phyloP scores from a whole-genome alignment of 1,284 basidiomycete genomes.

The Irpex lacteus region DNA sequence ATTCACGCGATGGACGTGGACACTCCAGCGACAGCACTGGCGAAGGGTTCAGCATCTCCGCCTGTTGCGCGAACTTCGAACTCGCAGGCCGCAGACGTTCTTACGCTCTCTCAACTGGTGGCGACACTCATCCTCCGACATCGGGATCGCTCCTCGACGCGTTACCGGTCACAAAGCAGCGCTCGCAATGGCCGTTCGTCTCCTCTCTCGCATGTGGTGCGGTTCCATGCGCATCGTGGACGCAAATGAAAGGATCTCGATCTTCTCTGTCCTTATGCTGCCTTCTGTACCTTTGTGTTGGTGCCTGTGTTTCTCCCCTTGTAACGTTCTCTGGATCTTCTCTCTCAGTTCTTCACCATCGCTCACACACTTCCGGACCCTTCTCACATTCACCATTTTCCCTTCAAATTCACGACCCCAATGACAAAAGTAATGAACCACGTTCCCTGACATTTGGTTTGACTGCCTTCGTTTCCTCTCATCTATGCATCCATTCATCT shows the following conservation, averaged over 20 bases:
- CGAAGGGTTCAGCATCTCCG: constrained; percentile 16
- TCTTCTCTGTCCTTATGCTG: background rate
- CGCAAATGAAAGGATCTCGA: background rate
- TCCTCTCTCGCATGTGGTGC: constrained; percentile 14
- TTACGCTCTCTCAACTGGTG: constrained; percentile 32
- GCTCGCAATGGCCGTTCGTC: constrained; percentile 10
- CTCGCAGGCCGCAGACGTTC: constrained; percentile 15
- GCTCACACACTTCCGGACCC: background rate
- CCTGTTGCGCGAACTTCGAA: constrained; percentile 9
- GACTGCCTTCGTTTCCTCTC: background rate
- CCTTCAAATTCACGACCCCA: background rate
- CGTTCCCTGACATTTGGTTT: background rate
- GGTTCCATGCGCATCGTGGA: background rate
- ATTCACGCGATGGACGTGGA: constrained; percentile 3
- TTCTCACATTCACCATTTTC: background rate
- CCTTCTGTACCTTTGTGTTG: background rate
- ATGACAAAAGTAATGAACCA: background rate
- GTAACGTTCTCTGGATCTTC: background rate
- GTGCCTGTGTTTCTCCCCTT: background rate
- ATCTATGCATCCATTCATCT: background rate
- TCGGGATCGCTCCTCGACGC: constrained; percentile 26
- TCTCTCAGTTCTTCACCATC: background rate
- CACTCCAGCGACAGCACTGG: background rate
- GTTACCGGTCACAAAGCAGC: constrained; percentile 20
- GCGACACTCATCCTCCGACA: constrained; percentile 32